Conservation (phyloP, 495 filamentous ascomycete species). For the Amorphotheca resinae region DNA sequence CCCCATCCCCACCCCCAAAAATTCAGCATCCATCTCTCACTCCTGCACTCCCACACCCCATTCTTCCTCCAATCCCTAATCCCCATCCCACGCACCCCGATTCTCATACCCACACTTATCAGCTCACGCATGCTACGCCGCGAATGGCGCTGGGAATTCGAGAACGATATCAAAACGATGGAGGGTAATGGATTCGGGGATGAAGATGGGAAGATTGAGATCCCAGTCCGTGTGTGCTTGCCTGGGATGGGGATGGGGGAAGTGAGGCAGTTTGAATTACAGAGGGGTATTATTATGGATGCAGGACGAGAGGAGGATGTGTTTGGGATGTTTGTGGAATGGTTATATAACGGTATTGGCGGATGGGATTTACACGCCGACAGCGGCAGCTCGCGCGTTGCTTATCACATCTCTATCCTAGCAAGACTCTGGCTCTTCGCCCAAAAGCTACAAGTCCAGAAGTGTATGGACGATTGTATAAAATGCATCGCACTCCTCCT, state of each 20-base stretch:
- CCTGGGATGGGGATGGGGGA: background rate
- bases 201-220: background rate
- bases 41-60: conserved; percentile 7
- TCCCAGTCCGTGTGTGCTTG: background rate
- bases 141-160: background rate
- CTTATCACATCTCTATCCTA: background rate
- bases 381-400: background rate
- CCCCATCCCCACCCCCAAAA: background rate
- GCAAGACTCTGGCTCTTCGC: conserved; percentile 10
- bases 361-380: background rate
- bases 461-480: conserved; percentile 7
- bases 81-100: too few relatives aligned
- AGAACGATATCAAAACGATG: conserved; percentile 1
- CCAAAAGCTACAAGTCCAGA: background rate
- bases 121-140: background rate
- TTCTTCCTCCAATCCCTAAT: conserved; percentile 3
- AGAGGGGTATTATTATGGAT: too few relatives aligned
- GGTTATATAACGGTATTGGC: conserved; percentile 1
- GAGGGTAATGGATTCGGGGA: background rate
- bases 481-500: background rate
- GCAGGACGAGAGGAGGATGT: background rate
- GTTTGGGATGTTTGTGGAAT: conserved; percentile 2
- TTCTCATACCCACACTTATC: too few relatives aligned
- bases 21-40: conserved; percentile 1
- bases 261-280: background rate